These are phyloP conservation scores for Neltuma alba DNA, from an alignment of 306 rosid genomes.

Conservation along the genomic window DNA sequence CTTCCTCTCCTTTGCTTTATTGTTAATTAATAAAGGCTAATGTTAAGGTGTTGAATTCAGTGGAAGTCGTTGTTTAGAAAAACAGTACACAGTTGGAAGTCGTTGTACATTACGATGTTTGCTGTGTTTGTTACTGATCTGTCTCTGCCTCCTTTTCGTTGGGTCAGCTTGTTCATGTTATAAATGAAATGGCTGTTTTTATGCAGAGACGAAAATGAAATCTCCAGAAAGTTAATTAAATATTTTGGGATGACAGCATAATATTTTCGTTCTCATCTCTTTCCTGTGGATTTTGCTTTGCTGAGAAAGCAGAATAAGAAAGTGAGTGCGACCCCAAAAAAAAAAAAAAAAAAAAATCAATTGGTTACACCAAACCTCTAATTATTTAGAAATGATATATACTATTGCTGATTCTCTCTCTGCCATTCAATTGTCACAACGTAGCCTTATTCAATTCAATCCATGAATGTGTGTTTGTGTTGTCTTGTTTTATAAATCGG, in stretches of 20 bases:
- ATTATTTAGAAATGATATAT: background rate
- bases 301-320: background rate
- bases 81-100: background rate
- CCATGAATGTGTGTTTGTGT: background rate
- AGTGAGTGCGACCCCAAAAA: constrained; percentile 28
- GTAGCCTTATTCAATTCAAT: background rate
- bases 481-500: background rate
- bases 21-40: background rate
- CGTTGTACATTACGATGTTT: background rate
- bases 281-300: background rate
- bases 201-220: background rate
- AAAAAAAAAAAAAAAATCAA: background rate
- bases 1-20: background rate
- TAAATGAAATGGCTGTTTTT: background rate
- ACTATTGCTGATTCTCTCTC: background rate
- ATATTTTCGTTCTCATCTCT: background rate
- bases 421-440: background rate
- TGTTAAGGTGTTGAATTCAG: background rate
- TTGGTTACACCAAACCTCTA: background rate
- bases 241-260: background rate
- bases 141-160: constrained; percentile 13
- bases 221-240: background rate
- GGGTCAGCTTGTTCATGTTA: constrained; percentile 32
- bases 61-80: background rate
- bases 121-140: constrained; percentile 3